These are phyloP conservation scores for Xylaria sp. DNA, from an alignment of 495 filamentous ascomycete species.

Conservation along the genomic window DNA sequence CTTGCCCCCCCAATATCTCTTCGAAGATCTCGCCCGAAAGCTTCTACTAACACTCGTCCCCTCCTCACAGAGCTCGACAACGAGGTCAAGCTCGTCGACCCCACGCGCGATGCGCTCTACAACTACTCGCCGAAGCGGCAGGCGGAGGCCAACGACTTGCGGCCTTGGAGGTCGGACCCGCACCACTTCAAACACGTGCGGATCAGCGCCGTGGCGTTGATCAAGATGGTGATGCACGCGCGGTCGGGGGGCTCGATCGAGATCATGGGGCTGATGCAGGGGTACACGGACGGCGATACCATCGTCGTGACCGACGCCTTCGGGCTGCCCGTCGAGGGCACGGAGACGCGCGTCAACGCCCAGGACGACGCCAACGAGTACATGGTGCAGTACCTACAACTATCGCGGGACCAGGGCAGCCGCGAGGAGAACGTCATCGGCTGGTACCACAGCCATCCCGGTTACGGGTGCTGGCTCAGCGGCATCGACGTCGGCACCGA, in stretches of 20 bases:
- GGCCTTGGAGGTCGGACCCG: constrained; percentile 83
- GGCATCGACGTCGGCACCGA: constrained; percentile 96
- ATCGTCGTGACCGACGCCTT: constrained; percentile 96
- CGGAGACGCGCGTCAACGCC: constrained; percentile 96
- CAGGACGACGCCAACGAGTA: constrained; percentile 96
- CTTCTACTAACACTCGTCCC: constrained; percentile 29
- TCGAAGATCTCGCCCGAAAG: background rate
- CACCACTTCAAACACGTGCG: constrained; percentile 92
- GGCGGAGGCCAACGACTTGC: constrained; percentile 61
- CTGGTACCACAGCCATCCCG: constrained; percentile 98
- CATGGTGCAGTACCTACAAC: constrained; percentile 82
- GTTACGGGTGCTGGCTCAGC: constrained; percentile 97
- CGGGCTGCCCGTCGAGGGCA: constrained; percentile 94
- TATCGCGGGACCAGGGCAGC: constrained; percentile 70
- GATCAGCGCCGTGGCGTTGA: constrained; percentile 89
- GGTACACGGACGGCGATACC: constrained; percentile 81
- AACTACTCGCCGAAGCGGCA: constrained; percentile 73
- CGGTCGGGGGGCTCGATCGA: constrained; percentile 90
- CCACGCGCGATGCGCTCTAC: constrained; percentile 89
- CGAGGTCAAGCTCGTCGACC: constrained; percentile 80
- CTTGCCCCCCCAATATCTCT: background rate
- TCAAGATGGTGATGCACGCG: constrained; percentile 99
- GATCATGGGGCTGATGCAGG: constrained; percentile 99
- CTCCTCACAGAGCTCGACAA: constrained; percentile 81
- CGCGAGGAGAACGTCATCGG: constrained; percentile 92